These are phyloP conservation scores for Neostapfia colusana DNA, from an alignment of 176 grass and related monocot species.

Conservation along the genomic window DNA sequence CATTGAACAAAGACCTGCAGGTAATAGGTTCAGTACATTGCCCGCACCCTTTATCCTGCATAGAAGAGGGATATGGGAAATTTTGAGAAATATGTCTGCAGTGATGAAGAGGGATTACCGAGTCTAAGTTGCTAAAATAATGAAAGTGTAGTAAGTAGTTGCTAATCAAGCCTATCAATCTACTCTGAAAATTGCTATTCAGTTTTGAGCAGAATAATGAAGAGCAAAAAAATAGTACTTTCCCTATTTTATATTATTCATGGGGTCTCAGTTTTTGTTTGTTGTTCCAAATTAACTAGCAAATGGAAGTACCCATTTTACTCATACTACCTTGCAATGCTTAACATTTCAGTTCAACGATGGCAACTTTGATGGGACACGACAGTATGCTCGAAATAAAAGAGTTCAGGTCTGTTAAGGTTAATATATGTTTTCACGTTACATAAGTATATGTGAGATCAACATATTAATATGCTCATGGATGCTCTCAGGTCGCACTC, in stretches of 20 bases:
- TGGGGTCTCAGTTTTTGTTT: neutral
- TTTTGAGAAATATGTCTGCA: neutral
- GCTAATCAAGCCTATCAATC: neutral
- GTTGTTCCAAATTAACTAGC: neutral
- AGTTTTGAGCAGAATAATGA: too few relatives aligned
- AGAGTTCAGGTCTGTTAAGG: slow-evolving; percentile 76
- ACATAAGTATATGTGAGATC: neutral
- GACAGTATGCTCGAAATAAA: slow-evolving; percentile 90
- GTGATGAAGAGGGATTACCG: too few relatives aligned
- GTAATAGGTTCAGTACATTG: slow-evolving; percentile 14
- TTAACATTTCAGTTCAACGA: slow-evolving; percentile 69
- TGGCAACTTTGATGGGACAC: slow-evolving; percentile 65
- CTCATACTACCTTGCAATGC: neutral
- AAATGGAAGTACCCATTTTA: neutral
- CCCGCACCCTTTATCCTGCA: neutral
- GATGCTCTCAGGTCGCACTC: slow-evolving; percentile 64
- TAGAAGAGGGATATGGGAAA: neutral
- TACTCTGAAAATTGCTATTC: neutral
- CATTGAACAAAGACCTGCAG: slow-evolving; percentile 76
- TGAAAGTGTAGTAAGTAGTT: neutral
- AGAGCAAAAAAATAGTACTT: neutral
- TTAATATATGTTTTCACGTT: neutral
- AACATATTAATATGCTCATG: neutral
- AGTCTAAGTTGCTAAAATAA: neutral
- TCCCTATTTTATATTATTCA: neutral